These are phyloP conservation scores for Trametes cingulata DNA, from an alignment of 768 basidiomycete genomes.

Conservation along the genomic window DNA sequence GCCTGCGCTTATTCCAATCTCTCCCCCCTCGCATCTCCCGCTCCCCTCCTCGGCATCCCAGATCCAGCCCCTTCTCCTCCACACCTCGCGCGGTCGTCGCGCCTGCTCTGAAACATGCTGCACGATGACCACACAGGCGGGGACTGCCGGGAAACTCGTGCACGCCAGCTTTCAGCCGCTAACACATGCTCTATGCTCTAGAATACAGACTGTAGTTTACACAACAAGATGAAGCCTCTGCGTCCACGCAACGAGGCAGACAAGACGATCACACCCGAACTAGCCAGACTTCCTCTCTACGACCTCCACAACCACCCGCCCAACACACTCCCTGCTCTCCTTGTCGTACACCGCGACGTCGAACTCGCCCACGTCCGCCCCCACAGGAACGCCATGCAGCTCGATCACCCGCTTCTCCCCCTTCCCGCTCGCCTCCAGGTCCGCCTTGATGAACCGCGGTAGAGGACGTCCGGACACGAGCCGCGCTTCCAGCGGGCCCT, in stretches of 20 bases:
- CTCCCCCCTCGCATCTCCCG: not conserved
- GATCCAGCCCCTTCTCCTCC: too few species aligned
- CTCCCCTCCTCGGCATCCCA: not conserved
- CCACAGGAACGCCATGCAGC: constrained; percentile 53
- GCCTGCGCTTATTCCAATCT: not conserved
- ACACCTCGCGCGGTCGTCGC: too few species aligned
- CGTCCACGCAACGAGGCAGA: not conserved
- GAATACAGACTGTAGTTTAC: not conserved
- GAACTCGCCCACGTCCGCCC: constrained; percentile 53
- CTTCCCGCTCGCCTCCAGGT: constrained; percentile 37
- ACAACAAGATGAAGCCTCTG: not conserved
- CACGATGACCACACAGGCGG: too few species aligned
- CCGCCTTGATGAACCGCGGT: constrained; percentile 57
- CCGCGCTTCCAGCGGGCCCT: constrained; percentile 43
- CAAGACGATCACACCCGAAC: not conserved
- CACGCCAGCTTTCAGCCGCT: too few species aligned
- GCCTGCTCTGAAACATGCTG: too few species aligned
- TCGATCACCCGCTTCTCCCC: constrained; percentile 51
- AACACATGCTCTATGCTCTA: too few species aligned
- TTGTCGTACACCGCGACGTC: constrained; percentile 56
- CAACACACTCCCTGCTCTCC: constrained; percentile 53
- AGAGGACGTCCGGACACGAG: constrained; percentile 53
- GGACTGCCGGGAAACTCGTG: too few species aligned
- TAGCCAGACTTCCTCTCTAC: constrained; percentile 34
- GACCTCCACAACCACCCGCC: constrained; percentile 58